phyloP scores from a whole-genome alignment of 805 yeast genomes.

The Kazachstania martiniae region DNA sequence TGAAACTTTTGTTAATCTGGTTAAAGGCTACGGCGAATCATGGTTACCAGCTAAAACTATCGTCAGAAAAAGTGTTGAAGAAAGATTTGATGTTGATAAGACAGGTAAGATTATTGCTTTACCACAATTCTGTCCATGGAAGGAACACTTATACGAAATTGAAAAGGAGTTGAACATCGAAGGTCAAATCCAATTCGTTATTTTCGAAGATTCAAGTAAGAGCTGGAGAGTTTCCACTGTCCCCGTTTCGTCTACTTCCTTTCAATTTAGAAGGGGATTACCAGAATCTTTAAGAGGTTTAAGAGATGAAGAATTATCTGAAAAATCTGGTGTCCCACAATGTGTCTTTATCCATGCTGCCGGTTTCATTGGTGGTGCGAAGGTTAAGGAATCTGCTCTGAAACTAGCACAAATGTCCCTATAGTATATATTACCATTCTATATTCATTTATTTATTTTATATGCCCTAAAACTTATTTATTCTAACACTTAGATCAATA shows the following conservation, averaged over 20 bases:
- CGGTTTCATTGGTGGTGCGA: slow-evolving; percentile 94
- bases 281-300: slow-evolving; percentile 95
- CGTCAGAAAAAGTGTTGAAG: slow-evolving; percentile 58
- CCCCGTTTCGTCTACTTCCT: slow-evolving; percentile 65
- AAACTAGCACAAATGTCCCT: slow-evolving; percentile 50
- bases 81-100: slow-evolving; percentile 46
- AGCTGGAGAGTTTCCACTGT: slow-evolving; percentile 89
- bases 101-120: slow-evolving; percentile 69
- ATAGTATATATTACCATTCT: too few species aligned
- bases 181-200: slow-evolving; percentile 58
- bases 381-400: slow-evolving; percentile 66
- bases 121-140: slow-evolving; percentile 86
- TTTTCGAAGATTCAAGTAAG: slow-evolving; percentile 63
- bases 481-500: too few species aligned
- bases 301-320: slow-evolving; percentile 73
- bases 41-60: slow-evolving; percentile 86
- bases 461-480: too few species aligned
- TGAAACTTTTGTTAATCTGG: slow-evolving; percentile 52
- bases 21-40: slow-evolving; percentile 63
- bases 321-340: slow-evolving; percentile 69
- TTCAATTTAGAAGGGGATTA: slow-evolving; percentile 75
- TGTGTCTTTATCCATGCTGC: slow-evolving; percentile 92
- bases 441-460: too few species aligned
- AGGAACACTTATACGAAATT: slow-evolving; percentile 71
- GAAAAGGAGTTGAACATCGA: slow-evolving; percentile 50